A percentile compares a stretch with the other conserved stretches of the same genome.
These are phyloP conservation scores for Polyplosphaeria fusca DNA, from an alignment of 495 filamentous ascomycete genomes.

Conservation along the genomic window DNA sequence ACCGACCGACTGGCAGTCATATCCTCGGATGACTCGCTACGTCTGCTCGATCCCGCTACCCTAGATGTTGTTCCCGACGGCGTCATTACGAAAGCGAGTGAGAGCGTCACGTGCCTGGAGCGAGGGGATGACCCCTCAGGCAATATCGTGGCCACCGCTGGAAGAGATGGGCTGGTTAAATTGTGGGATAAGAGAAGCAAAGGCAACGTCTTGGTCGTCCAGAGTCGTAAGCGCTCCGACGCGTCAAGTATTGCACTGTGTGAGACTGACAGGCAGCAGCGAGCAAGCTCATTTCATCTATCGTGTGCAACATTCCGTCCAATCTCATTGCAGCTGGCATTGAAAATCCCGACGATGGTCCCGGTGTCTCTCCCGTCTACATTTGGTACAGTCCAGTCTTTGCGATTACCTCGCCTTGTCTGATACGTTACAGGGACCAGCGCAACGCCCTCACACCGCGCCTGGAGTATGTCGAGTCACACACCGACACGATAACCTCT, in stretches of 20 bases:
- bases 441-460: conserved; percentile 54
- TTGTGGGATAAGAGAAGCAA: conserved; percentile 54
- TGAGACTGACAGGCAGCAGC: conserved; percentile 29
- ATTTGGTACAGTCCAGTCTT: conserved; percentile 73
- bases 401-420: background rate
- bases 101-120: conserved; percentile 57
- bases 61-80: conserved; percentile 26
- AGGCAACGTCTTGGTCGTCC: conserved; percentile 24
- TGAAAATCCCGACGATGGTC: conserved; percentile 61
- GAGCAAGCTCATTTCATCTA: conserved; percentile 57
- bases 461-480: conserved; percentile 74
- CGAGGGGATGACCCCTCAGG: conserved; percentile 43
- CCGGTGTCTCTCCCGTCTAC: conserved; percentile 64
- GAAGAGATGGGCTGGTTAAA: conserved; percentile 58
- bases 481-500: conserved; percentile 83
- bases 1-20: conserved; percentile 36
- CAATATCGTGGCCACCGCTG: conserved; percentile 54
- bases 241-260: background rate
- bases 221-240: conserved; percentile 20
- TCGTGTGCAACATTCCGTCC: conserved; percentile 58
- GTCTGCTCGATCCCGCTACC: conserved; percentile 50
- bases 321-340: conserved; percentile 71
- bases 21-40: conserved; percentile 51
- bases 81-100: conserved; percentile 48
- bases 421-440: conserved; percentile 56